These are phyloP conservation scores for Closterium sp. DNA, from an alignment of 139 green algal genomes.

Conservation along the genomic window DNA sequence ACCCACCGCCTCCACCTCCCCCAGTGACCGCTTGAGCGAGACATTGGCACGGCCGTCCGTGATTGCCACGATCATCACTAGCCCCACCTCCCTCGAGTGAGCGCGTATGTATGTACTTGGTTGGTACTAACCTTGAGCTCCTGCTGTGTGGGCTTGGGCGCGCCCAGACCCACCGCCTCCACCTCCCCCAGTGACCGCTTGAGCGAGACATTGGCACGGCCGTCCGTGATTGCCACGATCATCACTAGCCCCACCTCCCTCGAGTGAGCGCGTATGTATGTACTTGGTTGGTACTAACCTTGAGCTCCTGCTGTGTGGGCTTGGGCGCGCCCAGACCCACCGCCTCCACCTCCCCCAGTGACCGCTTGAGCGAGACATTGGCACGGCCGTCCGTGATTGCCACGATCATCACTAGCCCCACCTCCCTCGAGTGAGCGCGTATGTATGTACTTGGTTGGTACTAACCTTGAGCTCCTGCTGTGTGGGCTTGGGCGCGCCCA, in stretches of 20 bases:
- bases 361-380: constrained; percentile 88
- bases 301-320: constrained; percentile 63
- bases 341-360: constrained; percentile 87
- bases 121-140: too few relatives aligned
- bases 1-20: constrained; percentile 82
- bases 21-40: constrained; percentile 81
- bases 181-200: constrained; percentile 89
- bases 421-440: too few relatives aligned
- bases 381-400: constrained; percentile 95
- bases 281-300: constrained; percentile 22
- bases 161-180: constrained; percentile 78
- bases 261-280: too few relatives aligned
- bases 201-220: constrained; percentile 91
- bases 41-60: constrained; percentile 98
- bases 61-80: constrained; percentile 94
- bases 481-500: constrained; percentile 71
- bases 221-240: constrained; percentile 96
- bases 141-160: constrained; percentile 63
- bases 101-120: too few relatives aligned
- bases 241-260: constrained; percentile 93
- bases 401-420: constrained; percentile 95
- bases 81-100: constrained; percentile 91
- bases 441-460: too few relatives aligned
- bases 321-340: constrained; percentile 74
- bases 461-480: constrained; percentile 67